These are phyloP conservation scores for Ophiostoma sp. DNA, from an alignment of 2,329 filamentous ascomycete species.

Conservation along the genomic window DNA sequence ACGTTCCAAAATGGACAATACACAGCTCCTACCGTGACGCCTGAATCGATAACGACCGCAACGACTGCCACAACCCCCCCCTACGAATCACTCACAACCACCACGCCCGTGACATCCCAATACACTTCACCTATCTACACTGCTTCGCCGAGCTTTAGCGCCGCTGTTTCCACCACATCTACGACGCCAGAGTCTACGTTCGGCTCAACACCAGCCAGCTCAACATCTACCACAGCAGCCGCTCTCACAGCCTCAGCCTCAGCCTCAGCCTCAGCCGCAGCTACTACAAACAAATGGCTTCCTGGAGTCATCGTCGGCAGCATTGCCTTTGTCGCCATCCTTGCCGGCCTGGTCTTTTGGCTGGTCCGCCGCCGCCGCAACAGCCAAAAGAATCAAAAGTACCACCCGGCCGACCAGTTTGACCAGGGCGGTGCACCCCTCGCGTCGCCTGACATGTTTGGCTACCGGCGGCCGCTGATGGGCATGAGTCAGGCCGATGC, in stretches of 20 bases:
- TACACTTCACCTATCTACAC: background rate
- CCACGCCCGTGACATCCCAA: too few species aligned
- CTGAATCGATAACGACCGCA: too few species aligned
- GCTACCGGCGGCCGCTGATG: slow-evolving; percentile 26
- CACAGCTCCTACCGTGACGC: too few species aligned
- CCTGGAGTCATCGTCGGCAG: slow-evolving; percentile 29
- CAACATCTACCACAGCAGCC: background rate
- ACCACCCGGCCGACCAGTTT: background rate
- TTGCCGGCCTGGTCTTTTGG: slow-evolving; percentile 17
- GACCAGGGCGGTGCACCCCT: background rate
- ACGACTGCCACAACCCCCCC: too few species aligned
- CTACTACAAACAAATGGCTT: slow-evolving; percentile 14
- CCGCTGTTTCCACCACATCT: background rate
- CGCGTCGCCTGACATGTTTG: slow-evolving; percentile 15
- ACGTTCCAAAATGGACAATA: too few species aligned
- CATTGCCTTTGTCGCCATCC: slow-evolving; percentile 29
- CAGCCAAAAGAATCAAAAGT: background rate
- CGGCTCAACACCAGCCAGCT: background rate
- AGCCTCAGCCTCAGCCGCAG: background rate
- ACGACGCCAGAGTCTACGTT: background rate
- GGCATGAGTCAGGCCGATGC: slow-evolving; percentile 28
- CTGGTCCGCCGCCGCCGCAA: slow-evolving; percentile 1
- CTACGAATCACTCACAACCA: too few species aligned
- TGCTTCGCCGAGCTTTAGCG: background rate
- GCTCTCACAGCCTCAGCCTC: background rate